Base-by-base conservation (phyloP, 2,329 filamentous ascomycete species). In the Albophoma yamanashiensis region DNA sequence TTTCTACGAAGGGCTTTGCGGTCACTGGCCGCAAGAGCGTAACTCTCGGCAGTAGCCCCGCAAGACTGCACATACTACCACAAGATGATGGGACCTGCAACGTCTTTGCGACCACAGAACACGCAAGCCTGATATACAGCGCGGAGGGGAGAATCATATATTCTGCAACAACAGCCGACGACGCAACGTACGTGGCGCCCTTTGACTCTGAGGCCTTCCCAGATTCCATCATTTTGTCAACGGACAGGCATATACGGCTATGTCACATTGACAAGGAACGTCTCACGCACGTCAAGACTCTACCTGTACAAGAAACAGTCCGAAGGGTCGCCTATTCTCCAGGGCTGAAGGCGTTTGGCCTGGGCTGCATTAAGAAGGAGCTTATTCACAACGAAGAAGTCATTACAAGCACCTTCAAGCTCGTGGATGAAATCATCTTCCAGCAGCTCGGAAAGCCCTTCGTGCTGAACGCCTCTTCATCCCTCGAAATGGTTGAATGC, bases 51-150 rank as follows among this genome's bases (percentile, higher is more conserved):
- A 93, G 89, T 17, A 88, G 92, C 62, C 89, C 95, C 65, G 89
- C 93, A 2, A 85, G 84, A 17, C 87, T 99, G 67, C 89, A 93
- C 61, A 79, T 89, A 27, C 76, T 99, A 2, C 90, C 92, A 0
- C 83, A 87, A 57, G 78, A 79, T 0, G 78, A 87, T 56, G 84
- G 82, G 0, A 76, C 91, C 0, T 89, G 82, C 70, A 95, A 89
- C 66, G 87, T 99, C 0, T 96, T 99, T 70, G 91, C 92, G 0
- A 96, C 91, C 0, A 96, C 92, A 60, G 94, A 99, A 68, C 91
- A 97, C 69, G 90, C 94, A 0, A 97, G 91, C 64, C 75, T 99
- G 59, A 96, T 99, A 56, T 97, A 99, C 70, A 89, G 89, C 11
- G 86, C 87, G 0, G 92, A 97, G 69, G 91, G 89, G 0, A 84